Evolutionary conservation across 2,329 filamentous ascomycete species (phyloP).

Genomic region (Incumbomyces delicatus): DNA sequence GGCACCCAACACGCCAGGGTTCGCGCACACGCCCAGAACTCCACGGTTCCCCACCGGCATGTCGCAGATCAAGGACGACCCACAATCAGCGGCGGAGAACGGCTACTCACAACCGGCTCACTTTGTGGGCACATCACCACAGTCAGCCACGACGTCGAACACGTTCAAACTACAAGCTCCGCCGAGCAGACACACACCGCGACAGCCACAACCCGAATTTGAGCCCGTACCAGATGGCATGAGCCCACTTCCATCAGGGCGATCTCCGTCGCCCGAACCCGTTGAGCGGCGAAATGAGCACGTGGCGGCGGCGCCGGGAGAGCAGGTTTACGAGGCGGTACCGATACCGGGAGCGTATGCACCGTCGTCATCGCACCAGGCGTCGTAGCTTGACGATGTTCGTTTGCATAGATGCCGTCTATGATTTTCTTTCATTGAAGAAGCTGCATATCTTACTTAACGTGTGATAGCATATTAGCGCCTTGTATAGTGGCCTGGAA

Average conservation of each 20-base stretch:
- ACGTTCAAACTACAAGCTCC: constrained; percentile 84
- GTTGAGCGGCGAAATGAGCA: constrained; percentile 50
- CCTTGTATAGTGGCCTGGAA: background rate
- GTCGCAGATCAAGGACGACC: constrained; percentile 6
- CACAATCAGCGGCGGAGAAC: constrained; percentile 7
- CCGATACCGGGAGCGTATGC: constrained; percentile 81
- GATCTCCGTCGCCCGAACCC: constrained; percentile 24
- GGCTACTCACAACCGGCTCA: constrained; percentile 33
- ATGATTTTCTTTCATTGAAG: constrained; percentile 7
- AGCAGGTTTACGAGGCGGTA: constrained; percentile 74
- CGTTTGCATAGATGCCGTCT: background rate
- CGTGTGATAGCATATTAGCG: background rate
- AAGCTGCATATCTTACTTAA: background rate
- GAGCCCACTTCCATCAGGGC: constrained; percentile 23
- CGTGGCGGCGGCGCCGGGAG: constrained; percentile 62
- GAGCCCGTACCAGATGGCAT: constrained; percentile 37
- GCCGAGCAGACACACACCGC: constrained; percentile 70
- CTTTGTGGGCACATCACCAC: constrained; percentile 43
- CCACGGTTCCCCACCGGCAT: constrained; percentile 32
- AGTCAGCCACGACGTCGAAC: constrained; percentile 46
- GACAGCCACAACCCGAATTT: constrained; percentile 54
- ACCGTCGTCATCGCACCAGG: constrained; percentile 29
- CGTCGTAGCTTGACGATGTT: constrained; percentile 18
- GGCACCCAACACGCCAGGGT: constrained; percentile 87
- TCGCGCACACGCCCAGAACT: constrained; percentile 57